These are phyloP conservation scores for Trametes meyenii DNA, from an alignment of 768 basidiomycete species.

Conservation along the genomic window DNA sequence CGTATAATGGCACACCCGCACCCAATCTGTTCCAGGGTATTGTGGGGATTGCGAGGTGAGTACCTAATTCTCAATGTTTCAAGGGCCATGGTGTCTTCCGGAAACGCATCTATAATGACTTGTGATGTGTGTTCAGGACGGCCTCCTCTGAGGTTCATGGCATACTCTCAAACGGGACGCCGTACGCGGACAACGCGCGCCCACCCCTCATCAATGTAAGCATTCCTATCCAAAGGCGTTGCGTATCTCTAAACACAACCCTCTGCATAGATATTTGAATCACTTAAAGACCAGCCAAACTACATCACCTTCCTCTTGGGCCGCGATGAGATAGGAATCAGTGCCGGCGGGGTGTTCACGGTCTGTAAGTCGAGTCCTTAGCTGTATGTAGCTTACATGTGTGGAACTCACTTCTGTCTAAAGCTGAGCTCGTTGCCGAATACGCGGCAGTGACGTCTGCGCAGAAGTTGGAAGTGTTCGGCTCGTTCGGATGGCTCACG, in stretches of 20 bases:
- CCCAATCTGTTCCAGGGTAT: neutral
- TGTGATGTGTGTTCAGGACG: neutral
- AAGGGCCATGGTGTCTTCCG: neutral
- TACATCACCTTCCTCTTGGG: slow-evolving; percentile 13
- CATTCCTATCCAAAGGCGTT: neutral
- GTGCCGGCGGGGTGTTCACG: slow-evolving; percentile 9
- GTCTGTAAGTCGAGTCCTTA: neutral
- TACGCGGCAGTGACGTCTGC: neutral
- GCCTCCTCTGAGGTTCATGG: neutral
- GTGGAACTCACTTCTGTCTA: neutral
- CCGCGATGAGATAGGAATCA: neutral
- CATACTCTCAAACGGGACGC: neutral
- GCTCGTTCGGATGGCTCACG: neutral
- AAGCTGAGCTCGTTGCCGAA: neutral
- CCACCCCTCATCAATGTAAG: neutral
- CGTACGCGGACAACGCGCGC: neutral
- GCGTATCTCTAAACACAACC: neutral
- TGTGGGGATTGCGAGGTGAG: neutral
- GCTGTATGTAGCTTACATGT: neutral
- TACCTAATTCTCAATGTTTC: neutral
- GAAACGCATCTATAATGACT: neutral
- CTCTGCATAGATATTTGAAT: neutral
- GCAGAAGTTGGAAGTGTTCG: neutral
- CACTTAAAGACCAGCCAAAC: neutral
- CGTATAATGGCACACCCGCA: neutral